Base-by-base conservation (phyloP, 169 alveolate genomes). In the Plasmodium gallinaceum region DNA sequence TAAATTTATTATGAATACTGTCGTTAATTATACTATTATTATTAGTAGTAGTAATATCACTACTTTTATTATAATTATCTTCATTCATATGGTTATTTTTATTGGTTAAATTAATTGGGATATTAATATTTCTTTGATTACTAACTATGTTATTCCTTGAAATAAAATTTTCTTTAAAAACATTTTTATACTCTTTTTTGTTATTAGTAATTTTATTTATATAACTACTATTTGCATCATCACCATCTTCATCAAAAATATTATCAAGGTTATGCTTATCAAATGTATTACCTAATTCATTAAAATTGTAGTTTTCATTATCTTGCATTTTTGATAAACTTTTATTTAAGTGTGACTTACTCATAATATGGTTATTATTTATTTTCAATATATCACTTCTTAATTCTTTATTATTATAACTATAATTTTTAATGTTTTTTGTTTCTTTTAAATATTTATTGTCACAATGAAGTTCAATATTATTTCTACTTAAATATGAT, bases 321-420 rank as follows among this genome's bases (percentile, higher is more conserved):
- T n/a, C 57, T 12, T 65, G 14, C 10, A 65, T 7, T 32, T 65
- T 39, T 14, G n/a, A n/a, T 2, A 39, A 9, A 9, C 22, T 65
- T 37, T 61, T 61, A 61, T 61, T 61, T 22, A 61, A 61, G 14
- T 2, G 26, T 20, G 6, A 12, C 7, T 61, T 26, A 20, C n/a
- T 39, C 12, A 65, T 16, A 65, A 37, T n/a, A 26, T 2, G 7
- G 3, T 24, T 39, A 9, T 37, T 20, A 65, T 73, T 73, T 26
- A 42, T 24, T 24, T 61, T 32, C 43, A 73, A 22, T 42, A 54
- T n/a, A 54, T 73, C 86, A 73, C 8, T 73, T 73, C 54, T 58
- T 32, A 62, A 57, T 61, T 73, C 86, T 24, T 73, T 60, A 6
- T 60, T 57, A 57, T 6, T 60, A 60, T 22, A 8, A 22, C 37